phyloP scores from a whole-genome alignment of 208 protist genomes.

The Acanthamoeba royreba region DNA sequence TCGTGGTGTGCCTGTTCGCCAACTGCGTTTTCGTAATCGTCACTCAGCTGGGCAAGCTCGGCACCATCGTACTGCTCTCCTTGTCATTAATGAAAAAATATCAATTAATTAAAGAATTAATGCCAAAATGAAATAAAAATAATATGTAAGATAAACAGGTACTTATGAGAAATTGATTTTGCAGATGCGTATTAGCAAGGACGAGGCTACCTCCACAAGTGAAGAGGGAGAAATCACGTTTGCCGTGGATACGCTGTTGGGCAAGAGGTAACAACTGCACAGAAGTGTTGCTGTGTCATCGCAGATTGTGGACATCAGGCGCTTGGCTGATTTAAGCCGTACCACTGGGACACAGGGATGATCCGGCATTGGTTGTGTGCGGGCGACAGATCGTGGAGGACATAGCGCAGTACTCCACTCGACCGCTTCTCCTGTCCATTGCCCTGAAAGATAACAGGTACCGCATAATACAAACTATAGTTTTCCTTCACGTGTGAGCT shows the following conservation, averaged over 20 bases:
- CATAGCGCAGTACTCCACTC: background rate
- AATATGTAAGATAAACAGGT: too few relatives aligned
- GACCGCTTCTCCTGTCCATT: background rate
- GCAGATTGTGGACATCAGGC: too few relatives aligned
- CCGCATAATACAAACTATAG: too few relatives aligned
- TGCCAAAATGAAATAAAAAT: too few relatives aligned
- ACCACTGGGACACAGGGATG: too few relatives aligned
- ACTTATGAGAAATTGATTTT: too few relatives aligned
- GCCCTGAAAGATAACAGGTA: background rate
- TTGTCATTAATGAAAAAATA: too few relatives aligned
- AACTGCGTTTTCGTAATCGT: background rate
- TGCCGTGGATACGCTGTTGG: background rate
- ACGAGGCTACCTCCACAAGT: background rate
- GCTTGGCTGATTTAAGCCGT: too few relatives aligned
- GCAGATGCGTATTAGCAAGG: background rate
- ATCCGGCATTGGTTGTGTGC: background rate
- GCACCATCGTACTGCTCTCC: background rate
- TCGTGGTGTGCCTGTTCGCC: background rate
- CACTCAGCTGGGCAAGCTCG: constrained; percentile 10
- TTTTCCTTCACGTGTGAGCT: too few relatives aligned
- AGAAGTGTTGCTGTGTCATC: too few relatives aligned
- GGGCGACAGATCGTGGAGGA: background rate
- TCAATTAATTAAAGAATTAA: too few relatives aligned
- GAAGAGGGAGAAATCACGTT: background rate
- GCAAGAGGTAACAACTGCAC: background rate